phyloP scores from a whole-genome alignment of 2,329 filamentous ascomycete species.

The Diaporthe eres region DNA sequence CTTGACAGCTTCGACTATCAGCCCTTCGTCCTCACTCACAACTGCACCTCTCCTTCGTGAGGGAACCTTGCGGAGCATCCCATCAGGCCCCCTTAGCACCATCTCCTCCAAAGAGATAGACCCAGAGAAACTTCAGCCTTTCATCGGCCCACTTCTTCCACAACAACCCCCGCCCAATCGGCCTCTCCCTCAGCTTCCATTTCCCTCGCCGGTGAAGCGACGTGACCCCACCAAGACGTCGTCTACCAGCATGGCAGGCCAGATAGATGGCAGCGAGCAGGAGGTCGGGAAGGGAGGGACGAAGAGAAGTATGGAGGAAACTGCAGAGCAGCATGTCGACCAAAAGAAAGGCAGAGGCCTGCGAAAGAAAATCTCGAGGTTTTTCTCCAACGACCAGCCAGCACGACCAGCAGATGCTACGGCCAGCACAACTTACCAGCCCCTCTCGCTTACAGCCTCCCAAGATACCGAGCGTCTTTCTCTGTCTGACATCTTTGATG shows the following conservation, averaged over 20 bases:
- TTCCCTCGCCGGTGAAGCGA: neutral
- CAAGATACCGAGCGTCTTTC: slow-evolving; percentile 31
- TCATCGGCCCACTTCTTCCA: slow-evolving; percentile 28
- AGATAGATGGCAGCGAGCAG: neutral
- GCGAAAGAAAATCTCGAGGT: slow-evolving; percentile 38
- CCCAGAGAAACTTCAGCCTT: slow-evolving; percentile 22
- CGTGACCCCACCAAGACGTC: neutral
- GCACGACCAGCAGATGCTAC: slow-evolving; percentile 1
- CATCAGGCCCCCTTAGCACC: slow-evolving; percentile 12
- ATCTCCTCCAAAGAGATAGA: neutral
- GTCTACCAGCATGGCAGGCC: neutral
- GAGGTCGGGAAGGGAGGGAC: neutral
- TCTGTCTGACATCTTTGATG: slow-evolving; percentile 40
- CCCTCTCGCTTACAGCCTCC: slow-evolving; percentile 35
- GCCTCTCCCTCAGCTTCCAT: slow-evolving; percentile 28
- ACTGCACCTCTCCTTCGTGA: slow-evolving; percentile 5
- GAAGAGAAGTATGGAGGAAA: neutral
- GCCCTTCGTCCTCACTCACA: slow-evolving; percentile 6
- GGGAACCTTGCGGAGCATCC: neutral
- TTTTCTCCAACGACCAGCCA: slow-evolving; percentile 32
- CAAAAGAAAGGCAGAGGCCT: slow-evolving; percentile 31
- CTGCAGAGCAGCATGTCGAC: neutral
- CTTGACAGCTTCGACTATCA: slow-evolving; percentile 23
- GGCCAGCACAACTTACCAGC: slow-evolving; percentile 21
- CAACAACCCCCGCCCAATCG: slow-evolving; percentile 30